Evolutionary conservation across 176 grass and related monocot species (phyloP).

Genomic region (Rhipidocladum racemiflorum): DNA sequence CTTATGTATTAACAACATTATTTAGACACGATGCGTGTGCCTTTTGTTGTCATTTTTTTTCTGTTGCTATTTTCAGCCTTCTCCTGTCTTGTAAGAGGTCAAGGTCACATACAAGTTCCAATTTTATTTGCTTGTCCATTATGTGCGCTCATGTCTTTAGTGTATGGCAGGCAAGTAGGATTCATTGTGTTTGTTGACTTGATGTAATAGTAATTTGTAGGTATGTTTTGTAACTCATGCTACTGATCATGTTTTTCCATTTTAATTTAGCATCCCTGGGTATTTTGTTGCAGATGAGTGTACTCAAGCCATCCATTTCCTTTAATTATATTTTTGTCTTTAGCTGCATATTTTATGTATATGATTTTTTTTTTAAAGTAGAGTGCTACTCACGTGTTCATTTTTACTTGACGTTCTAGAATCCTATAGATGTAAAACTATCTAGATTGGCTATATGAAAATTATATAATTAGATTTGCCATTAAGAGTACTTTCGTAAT

Average conservation of each 20-base stretch:
- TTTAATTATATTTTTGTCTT: not conserved
- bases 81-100: conserved; percentile 2
- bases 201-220: conserved; percentile 6
- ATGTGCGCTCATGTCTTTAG: conserved; percentile 10
- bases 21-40: not conserved
- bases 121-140: conserved; percentile 21
- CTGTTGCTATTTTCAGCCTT: not conserved
- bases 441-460: too few relatives aligned
- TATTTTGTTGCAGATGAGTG: not conserved
- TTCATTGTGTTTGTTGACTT: not conserved
- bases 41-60: not conserved
- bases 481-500: too few relatives aligned
- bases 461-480: too few relatives aligned
- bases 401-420: too few relatives aligned
- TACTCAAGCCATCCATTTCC: not conserved
- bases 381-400: not conserved
- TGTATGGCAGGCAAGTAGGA: not conserved
- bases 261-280: not conserved
- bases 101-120: conserved; percentile 9
- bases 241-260: not conserved
- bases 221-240: not conserved
- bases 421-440: too few relatives aligned
- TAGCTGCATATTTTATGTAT: not conserved
- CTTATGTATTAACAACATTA: not conserved
- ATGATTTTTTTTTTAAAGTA: not conserved